Conservation (phyloP, 2,329 filamentous ascomycete species). For the Truncatella angustata region DNA sequence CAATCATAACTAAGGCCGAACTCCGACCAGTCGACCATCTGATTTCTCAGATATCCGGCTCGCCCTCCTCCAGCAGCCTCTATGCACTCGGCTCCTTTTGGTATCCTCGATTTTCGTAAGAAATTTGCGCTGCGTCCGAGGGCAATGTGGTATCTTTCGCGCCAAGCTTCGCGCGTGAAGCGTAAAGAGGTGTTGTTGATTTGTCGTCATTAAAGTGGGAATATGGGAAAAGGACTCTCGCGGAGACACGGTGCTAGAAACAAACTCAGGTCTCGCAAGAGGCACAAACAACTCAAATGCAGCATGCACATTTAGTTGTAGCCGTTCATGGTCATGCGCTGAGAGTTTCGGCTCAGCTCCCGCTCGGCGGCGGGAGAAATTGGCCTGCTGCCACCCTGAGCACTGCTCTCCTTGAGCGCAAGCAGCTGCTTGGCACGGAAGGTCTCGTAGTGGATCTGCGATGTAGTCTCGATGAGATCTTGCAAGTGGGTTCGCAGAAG, state of each 20-base stretch:
- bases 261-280: conserved; percentile 20
- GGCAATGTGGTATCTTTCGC: conserved; percentile 10
- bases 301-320: conserved; percentile 63
- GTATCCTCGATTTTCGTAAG: conserved; percentile 16
- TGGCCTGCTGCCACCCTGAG: conserved; percentile 81
- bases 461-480: conserved; percentile 98
- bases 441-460: conserved; percentile 99
- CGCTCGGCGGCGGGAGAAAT: conserved; percentile 94
- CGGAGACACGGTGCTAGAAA: conserved; percentile 12
- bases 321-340: conserved; percentile 98
- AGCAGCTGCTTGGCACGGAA: conserved; percentile 99
- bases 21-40: neutral
- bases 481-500: conserved; percentile 96
- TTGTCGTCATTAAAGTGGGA: conserved; percentile 19
- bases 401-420: conserved; percentile 96
- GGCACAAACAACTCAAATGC: conserved; percentile 19
- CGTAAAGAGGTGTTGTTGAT: conserved; percentile 15
- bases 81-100: conserved; percentile 18
- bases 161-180: conserved; percentile 15
- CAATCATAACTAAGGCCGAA: conserved; percentile 20
- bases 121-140: conserved; percentile 7
- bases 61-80: conserved; percentile 19
- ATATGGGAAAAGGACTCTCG: conserved; percentile 6
- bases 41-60: conserved; percentile 6
- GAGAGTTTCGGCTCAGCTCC: conserved; percentile 93